phyloP scores from a whole-genome alignment of 2,329 filamentous ascomycete species.

The Pseudogymnoascus sp. region DNA sequence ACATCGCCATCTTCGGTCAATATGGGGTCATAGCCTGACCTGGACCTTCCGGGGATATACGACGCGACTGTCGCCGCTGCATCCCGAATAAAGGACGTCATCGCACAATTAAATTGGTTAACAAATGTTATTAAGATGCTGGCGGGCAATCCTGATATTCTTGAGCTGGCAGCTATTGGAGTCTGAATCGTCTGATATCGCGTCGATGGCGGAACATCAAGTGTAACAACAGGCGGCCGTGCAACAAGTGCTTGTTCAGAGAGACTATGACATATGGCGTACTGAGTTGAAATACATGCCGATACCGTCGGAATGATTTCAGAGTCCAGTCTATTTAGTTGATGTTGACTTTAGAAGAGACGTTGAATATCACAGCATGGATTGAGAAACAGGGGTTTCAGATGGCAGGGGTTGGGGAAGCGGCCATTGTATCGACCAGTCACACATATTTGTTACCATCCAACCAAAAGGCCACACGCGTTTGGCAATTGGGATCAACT shows the following conservation, averaged over 20 bases:
- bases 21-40: neutral
- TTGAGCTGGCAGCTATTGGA: neutral
- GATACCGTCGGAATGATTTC: neutral
- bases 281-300: neutral
- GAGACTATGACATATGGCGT: neutral
- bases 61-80: neutral
- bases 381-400: neutral
- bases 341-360: neutral
- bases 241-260: neutral
- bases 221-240: neutral
- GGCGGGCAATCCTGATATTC: neutral
- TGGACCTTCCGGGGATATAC: neutral
- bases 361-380: neutral
- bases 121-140: neutral
- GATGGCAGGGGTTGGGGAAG: neutral
- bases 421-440: neutral
- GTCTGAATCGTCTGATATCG: slow-evolving; percentile 4
- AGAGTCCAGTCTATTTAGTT: neutral
- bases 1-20: neutral
- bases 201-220: neutral
- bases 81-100: neutral
- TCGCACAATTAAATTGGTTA: neutral
- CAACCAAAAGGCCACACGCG: neutral
- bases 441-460: neutral
- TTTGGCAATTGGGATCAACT: neutral